These are phyloP conservation scores for Penicillium cinerascens DNA, from an alignment of 495 filamentous ascomycete species.

Conservation along the genomic window DNA sequence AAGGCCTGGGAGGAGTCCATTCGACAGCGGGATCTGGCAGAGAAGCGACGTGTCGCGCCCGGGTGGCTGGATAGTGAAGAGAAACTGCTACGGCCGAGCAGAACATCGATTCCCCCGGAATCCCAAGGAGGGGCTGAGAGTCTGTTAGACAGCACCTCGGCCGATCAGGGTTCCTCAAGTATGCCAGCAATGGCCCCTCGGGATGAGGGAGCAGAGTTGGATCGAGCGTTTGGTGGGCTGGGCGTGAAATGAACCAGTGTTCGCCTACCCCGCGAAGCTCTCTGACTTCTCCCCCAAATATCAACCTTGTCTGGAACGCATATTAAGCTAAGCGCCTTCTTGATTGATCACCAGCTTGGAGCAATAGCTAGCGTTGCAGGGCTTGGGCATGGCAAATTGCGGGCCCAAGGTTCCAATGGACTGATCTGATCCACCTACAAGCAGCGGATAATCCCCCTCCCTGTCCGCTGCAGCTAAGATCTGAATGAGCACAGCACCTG, in stretches of 20 bases:
- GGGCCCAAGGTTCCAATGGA: not conserved
- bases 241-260: conserved; percentile 37
- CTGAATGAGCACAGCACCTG: not conserved
- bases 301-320: not conserved
- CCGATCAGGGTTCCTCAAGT: conserved; percentile 35
- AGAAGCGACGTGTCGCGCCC: conserved; percentile 87
- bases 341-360: not conserved
- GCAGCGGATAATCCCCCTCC: not conserved
- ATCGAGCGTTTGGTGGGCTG: conserved; percentile 81
- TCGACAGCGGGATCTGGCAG: conserved; percentile 73
- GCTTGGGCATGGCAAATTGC: not conserved
- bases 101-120: conserved; percentile 11
- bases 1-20: conserved; percentile 68
- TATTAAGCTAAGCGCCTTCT: not conserved
- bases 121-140: conserved; percentile 32
- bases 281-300: not conserved
- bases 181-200: conserved; percentile 49
- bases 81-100: conserved; percentile 69
- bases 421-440: not conserved
- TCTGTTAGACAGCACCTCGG: conserved; percentile 44
- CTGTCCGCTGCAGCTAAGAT: too few species aligned
- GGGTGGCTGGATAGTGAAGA: conserved; percentile 93
- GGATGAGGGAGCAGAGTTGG: conserved; percentile 73
- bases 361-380: not conserved
- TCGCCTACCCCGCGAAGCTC: not conserved